Evolutionary conservation across 495 filamentous ascomycete species (phyloP), one percentile per base, ranked within the genome.

Genomic region (Clavariopsis aquatica): DNA sequence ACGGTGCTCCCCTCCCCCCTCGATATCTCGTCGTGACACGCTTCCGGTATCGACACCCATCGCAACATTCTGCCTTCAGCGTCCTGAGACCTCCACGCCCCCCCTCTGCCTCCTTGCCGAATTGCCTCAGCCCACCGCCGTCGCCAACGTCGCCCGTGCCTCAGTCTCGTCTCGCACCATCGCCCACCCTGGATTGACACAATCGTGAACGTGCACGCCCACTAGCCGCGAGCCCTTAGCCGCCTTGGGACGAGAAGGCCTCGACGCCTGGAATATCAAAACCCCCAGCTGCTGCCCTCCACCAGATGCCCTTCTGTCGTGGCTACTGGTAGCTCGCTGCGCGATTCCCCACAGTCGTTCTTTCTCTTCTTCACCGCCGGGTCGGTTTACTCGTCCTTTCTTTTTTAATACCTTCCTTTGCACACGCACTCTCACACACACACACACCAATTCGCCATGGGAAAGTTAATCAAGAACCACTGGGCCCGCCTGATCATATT

Each of bases 381-480:
- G 64, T 64, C 67, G 57, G 66, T 68, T 56, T 63, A 54, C 53
- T 69, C 63, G 52, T 69, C 53, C 57, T 45, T 45, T 71, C 58
- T 61, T 57, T 57, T n/a, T 68, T 61, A 59, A 49, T 62, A 24
- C 60, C 49, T 62, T 64, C 57, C 28, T 49, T 60, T 51, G 17
- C 15, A 17, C 38, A 41, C 52, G 8, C 64, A 49, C 59, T 15
- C 28, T 23, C 52, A 41, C 49, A 49, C 59, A 29, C 28, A 41
- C 52, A 41, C 49, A 29, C 12, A 12, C 54, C 43, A 52, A 23
- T 68, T 41, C 75, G 82, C 72, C 71, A 98, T 98, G 94, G 94
- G 94, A 75, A 91, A 86, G 73, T 86, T 98, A 66, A 98, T 98
- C 80, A 98, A 97, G 81, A 98, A 98, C 81, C 94, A 98, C 80